phyloP scores from a whole-genome alignment of 495 filamentous ascomycete genomes.

The Mytilinidion resinicola region DNA sequence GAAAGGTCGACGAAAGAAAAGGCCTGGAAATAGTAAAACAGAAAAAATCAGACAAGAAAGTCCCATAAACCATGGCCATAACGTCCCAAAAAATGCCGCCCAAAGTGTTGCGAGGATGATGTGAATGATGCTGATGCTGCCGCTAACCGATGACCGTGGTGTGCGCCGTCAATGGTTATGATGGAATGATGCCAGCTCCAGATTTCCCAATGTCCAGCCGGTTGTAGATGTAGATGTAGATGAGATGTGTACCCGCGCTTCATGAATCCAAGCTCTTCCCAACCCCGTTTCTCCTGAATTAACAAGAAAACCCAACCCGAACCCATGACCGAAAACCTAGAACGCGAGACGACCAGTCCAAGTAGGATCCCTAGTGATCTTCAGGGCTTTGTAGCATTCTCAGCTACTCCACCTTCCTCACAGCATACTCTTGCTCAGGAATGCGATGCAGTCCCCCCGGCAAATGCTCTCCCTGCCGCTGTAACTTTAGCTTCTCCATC shows the following conservation, averaged over 20 bases:
- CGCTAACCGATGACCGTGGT: not conserved
- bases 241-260: not conserved
- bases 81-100: too few species aligned
- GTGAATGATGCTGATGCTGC: conserved; percentile 18
- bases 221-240: not conserved
- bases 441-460: conserved; percentile 66
- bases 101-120: conserved; percentile 3
- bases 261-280: not conserved
- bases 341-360: not conserved
- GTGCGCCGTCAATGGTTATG: not conserved
- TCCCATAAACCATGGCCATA: not conserved
- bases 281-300: not conserved
- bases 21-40: not conserved
- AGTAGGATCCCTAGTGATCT: too few species aligned
- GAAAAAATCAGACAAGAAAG: not conserved
- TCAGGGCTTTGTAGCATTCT: not conserved
- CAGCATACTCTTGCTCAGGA: conserved; percentile 32
- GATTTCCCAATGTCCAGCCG: not conserved
- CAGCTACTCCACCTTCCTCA: conserved; percentile 1
- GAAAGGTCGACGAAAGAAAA: not conserved
- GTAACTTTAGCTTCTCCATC: conserved; percentile 79
- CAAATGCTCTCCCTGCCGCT: conserved; percentile 43
- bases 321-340: not conserved
- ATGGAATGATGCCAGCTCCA: not conserved
- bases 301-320: not conserved